A percentile compares a stretch with the other conserved stretches of the same genome.
phyloP scores from a whole-genome alignment of 2,329 filamentous ascomycete species.

The Hypoxylon sp. region DNA sequence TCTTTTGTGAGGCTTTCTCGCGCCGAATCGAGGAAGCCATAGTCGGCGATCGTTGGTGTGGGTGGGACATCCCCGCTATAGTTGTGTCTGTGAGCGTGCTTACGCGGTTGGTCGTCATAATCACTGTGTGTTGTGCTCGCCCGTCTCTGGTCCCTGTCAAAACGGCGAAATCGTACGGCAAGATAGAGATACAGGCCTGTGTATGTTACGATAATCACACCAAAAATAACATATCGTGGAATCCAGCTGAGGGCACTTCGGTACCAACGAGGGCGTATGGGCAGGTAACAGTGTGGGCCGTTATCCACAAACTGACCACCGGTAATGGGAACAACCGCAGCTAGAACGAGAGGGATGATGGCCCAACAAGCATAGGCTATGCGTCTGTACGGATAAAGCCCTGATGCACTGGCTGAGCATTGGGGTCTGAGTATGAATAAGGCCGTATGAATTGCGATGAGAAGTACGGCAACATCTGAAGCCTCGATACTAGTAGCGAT shows the following conservation, averaged over 20 bases:
- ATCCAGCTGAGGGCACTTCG: conserved; percentile 75
- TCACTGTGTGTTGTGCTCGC: conserved; percentile 35
- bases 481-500: conserved; percentile 72
- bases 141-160: conserved; percentile 46
- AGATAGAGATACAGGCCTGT: conserved; percentile 76
- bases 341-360: conserved; percentile 65
- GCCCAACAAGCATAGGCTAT: conserved; percentile 66
- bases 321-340: conserved; percentile 49
- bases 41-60: conserved; percentile 39
- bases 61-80: conserved; percentile 32
- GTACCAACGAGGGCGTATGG: conserved; percentile 73
- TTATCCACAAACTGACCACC: conserved; percentile 43
- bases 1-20: conserved; percentile 23
- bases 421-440: conserved; percentile 73
- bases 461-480: conserved; percentile 74
- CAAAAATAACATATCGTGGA: conserved; percentile 74
- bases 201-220: conserved; percentile 71
- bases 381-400: conserved; percentile 73
- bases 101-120: conserved; percentile 18
- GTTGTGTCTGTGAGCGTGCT: conserved; percentile 14
- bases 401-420: conserved; percentile 60
- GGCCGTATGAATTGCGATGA: conserved; percentile 77
- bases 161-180: conserved; percentile 53
- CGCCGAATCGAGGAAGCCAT: conserved; percentile 38
- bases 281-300: conserved; percentile 68